A percentile compares a stretch with the other conserved stretches of the same genome.
phyloP scores from a whole-genome alignment of 2,329 filamentous ascomycete species.

The Nigrospora sphaerica region DNA sequence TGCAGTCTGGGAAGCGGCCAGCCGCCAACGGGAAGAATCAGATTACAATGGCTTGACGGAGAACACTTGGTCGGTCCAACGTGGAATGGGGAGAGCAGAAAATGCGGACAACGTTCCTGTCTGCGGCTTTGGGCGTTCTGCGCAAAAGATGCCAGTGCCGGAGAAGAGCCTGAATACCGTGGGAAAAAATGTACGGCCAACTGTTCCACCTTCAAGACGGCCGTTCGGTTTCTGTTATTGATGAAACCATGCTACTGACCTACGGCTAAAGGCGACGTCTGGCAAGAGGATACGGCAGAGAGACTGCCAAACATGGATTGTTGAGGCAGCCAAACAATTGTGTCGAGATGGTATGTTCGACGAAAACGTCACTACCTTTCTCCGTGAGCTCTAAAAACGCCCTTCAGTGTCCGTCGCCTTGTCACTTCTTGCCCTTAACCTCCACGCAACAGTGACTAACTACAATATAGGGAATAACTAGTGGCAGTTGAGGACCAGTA shows the following conservation, averaged over 20 bases:
- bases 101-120: conserved; percentile 13
- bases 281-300: conserved; percentile 17
- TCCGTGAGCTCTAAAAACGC: too few relatives aligned
- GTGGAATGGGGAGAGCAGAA: conserved; percentile 4
- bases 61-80: conserved; percentile 11
- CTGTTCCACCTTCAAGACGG: too few relatives aligned
- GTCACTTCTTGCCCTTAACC: too few relatives aligned
- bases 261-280: background rate
- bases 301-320: conserved; percentile 28
- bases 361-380: too few relatives aligned
- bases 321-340: conserved; percentile 23
- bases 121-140: conserved; percentile 18
- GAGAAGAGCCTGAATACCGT: background rate
- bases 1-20: conserved; percentile 10
- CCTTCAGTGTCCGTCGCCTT: too few relatives aligned
- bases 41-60: conserved; percentile 22
- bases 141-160: conserved; percentile 8
- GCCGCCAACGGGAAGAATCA: conserved; percentile 13
- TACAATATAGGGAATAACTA: too few relatives aligned
- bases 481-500: too few relatives aligned
- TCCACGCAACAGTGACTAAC: too few relatives aligned
- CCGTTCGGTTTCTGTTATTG: too few relatives aligned
- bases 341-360: conserved; percentile 18
- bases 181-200: too few relatives aligned
- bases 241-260: too few relatives aligned